Base-by-base conservation (phyloP, 352 stramenopile species). In the Phytophthora pini region DNA sequence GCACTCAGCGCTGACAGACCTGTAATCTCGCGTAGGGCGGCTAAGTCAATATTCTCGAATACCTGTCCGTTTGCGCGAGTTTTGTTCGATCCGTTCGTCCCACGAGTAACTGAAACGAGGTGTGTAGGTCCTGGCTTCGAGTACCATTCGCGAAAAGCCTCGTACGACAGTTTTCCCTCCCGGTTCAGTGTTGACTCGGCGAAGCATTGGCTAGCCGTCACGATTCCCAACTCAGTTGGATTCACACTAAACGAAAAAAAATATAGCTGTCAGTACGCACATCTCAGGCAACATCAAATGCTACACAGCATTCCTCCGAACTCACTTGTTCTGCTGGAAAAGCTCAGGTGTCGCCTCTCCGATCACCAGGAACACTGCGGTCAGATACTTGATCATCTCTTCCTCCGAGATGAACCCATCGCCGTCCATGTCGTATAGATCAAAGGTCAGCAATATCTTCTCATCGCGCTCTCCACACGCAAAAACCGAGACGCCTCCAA, bases 311-410 rank as follows among this genome's bases (percentile, higher is more conserved):
- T 3, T 17, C 38, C 50, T 22, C 24, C 5, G 24, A 64, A 72
- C 81, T 24, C 48, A 93, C 83, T 79, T 77, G 52, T 93, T 87
- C 32, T 87, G 70, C 34, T 87, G 66, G 54, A 94, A 94, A 5
- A 92, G 77, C 55, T 90, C 77, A 0, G 86, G 84, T 2, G 82
- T 83, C 12, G 80, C 80, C 40, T 87, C 74, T 29, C 76, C 77
- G 38, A 97, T 89, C 10, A 96, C 84, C n/a, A 84, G 66, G 51
- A 94, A 96, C 5, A 96, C 84, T 2, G 82, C 81, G 15, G 87
- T 91, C 46, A 97, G 74, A 66, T 97, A 97, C 51, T 88, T 94
- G 10, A 76, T 86, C 89, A 97, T 96, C 65, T 97, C 89, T 57
- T 82, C 70, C 36, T 86, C 77, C 31, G 82, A 84, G 56, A 97